These are phyloP conservation scores for Prunus mongolica DNA, from an alignment of 306 rosid species.

Conservation along the genomic window DNA sequence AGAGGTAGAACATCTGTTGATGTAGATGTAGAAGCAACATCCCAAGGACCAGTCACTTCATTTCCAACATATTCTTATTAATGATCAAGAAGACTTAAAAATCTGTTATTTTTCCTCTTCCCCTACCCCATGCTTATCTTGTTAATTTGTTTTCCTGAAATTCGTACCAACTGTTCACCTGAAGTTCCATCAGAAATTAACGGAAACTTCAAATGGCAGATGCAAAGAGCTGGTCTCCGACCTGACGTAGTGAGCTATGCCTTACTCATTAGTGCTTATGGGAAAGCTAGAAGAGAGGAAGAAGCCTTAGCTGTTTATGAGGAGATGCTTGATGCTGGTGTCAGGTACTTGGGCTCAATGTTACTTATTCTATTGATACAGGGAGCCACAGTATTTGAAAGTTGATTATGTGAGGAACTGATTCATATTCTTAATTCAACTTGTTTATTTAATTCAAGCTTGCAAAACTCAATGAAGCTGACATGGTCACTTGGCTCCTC, in stretches of 20 bases:
- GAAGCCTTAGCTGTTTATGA: conserved; percentile 98
- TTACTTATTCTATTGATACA: background rate
- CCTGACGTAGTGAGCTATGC: conserved; percentile 96
- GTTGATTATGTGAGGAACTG: background rate
- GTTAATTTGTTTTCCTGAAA: background rate
- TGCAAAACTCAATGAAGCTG: background rate
- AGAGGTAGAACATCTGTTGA: too few species aligned
- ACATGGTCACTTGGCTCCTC: background rate
- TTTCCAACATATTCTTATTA: background rate
- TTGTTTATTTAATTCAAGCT: background rate
- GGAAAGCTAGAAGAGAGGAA: conserved; percentile 94
- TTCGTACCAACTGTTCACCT: background rate
- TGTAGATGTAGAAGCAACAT: too few species aligned
- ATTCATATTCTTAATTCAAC: background rate
- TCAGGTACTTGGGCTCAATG: conserved; percentile 51
- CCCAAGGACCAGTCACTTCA: too few species aligned
- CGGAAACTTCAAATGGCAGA: conserved; percentile 59
- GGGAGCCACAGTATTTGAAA: background rate
- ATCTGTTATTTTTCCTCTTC: too few species aligned
- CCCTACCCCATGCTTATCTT: background rate
- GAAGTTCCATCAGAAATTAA: conserved; percentile 33
- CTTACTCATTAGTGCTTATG: conserved; percentile 77
- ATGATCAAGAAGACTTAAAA: background rate
- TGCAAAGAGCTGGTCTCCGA: conserved; percentile 87
- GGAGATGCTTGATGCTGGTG: conserved; percentile 97